Evolutionary conservation across 2,329 filamentous ascomycete genomes (phyloP), one percentile per base, ranked within the genome.

Genomic region (Malbranchea cinnamomea): DNA sequence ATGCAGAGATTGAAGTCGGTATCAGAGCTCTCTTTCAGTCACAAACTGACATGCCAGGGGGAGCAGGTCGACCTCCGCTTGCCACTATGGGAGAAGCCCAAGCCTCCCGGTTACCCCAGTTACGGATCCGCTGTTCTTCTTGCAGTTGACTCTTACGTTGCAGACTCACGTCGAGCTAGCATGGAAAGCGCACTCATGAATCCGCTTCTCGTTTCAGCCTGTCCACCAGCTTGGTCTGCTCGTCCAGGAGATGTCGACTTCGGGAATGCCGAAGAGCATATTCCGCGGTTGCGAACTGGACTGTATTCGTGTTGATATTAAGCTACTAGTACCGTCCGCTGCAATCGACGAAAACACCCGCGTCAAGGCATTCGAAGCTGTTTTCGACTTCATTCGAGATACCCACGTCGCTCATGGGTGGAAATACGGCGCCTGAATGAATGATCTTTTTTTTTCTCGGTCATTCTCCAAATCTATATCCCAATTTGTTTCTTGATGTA

Each of bases 81-180:
- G 0, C 43, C 43, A 10, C 59, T 61, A 0, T 44, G 44, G 40
- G 41, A 56, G 22, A 67, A 65, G 37, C 56, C 54, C 0, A 49
- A 42, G 6, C 55, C 47, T 3, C 32, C 35, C 2, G 38, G 33
- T 4, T 49, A 49, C 23, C 56, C 58, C 1, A 43, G 44, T 13
- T 45, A 34, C 1, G 61, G 67, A 32, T 58, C 57, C 0, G 18
- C 57, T 10, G 33, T 36, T 0, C 52, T 57, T 10, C 33, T 65
- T 28, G 30, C 52, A 14, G 57, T 57, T 1, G 58, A 65, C 38
- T 43, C 58, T 0, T 66, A 66, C 34, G 50, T 54, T 1, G 53
- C 41, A 3, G 45, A 45, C n/a, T 15, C 17, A 11, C 35, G 27
- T 5, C 14, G 29, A 8, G 19, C 42, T 11, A 41, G 55, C 16